A percentile compares a stretch with the other conserved stretches of the same genome.
Conservation (phyloP, 2,329 filamentous ascomycete species). For the Calycina herbarum region DNA sequence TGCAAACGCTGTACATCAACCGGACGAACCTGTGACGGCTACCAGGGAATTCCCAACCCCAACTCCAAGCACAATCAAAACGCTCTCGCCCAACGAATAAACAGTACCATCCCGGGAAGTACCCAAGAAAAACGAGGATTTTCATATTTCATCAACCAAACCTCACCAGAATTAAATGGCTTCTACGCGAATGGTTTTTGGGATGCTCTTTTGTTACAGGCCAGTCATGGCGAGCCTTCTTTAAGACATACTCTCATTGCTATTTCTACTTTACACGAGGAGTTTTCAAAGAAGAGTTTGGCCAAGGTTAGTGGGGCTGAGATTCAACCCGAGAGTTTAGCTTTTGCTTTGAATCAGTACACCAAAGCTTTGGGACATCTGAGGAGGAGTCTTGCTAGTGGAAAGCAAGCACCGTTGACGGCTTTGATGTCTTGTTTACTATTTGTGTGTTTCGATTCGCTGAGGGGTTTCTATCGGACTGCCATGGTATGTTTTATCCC, state of each 20-base stretch:
- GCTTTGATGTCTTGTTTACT: conserved; percentile 35
- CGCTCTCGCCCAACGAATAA: conserved; percentile 23
- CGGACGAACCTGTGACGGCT: conserved; percentile 33
- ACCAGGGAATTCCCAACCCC: conserved; percentile 15
- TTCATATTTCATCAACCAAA: conserved; percentile 31
- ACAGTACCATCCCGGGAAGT: conserved; percentile 27
- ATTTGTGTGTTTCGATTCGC: conserved; percentile 35
- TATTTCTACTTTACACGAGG: conserved; percentile 34
- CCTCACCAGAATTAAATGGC: conserved; percentile 30
- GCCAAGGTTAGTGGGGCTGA: conserved; percentile 14
- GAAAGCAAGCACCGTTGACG: conserved; percentile 29
- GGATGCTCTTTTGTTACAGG: conserved; percentile 33
- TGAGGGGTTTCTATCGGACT: conserved; percentile 32
- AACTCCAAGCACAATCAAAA: conserved; percentile 9
- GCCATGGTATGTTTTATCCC: conserved; percentile 22
- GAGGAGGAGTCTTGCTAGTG: conserved; percentile 25
- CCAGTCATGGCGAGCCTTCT: conserved; percentile 28
- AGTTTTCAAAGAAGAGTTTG: conserved; percentile 27
- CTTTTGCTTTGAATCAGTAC: conserved; percentile 35
- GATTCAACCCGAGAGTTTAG: conserved; percentile 15
- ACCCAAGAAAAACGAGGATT: conserved; percentile 32
- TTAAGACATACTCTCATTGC: conserved; percentile 35
- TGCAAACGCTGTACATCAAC: conserved; percentile 30
- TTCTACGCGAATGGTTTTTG: conserved; percentile 34
- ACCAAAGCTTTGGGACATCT: conserved; percentile 34